A percentile compares a stretch with the other conserved stretches of the same genome.
Evolutionary conservation across 352 stramenopile species (phyloP).

Genomic region (Pythium phragmiticola): DNA sequence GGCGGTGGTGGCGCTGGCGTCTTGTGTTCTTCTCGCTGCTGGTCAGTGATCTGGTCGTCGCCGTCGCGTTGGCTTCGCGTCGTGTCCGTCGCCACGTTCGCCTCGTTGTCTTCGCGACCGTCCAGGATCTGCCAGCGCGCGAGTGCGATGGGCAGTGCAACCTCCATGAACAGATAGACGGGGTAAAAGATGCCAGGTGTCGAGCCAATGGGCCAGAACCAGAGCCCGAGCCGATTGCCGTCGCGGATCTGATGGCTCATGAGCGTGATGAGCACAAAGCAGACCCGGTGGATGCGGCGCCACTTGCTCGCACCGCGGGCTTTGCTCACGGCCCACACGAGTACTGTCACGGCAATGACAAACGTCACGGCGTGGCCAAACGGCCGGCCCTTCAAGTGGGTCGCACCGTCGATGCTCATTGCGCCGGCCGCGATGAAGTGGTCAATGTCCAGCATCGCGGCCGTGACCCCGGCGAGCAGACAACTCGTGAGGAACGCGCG

Average conservation of each 20-base stretch:
- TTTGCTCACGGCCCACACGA: conserved; percentile 33
- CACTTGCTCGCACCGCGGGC: conserved; percentile 21
- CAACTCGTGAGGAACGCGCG: conserved; percentile 40
- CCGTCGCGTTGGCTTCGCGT: conserved; percentile 19
- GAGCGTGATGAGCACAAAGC: conserved; percentile 56
- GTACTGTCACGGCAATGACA: conserved; percentile 42
- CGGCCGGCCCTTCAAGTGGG: conserved; percentile 52
- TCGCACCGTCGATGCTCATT: conserved; percentile 53
- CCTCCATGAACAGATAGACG: conserved; percentile 61
- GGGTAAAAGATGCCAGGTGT: conserved; percentile 61
- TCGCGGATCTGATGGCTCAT: conserved; percentile 73
- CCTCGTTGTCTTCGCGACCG: conserved; percentile 14
- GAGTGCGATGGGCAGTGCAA: conserved; percentile 42
- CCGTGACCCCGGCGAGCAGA: conserved; percentile 36
- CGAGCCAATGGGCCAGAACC: conserved; percentile 71
- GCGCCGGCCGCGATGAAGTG: conserved; percentile 70
- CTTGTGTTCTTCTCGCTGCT: conserved; percentile 13
- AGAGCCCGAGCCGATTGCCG: conserved; percentile 56
- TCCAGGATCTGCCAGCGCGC: conserved; percentile 26
- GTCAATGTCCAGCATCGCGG: conserved; percentile 60
- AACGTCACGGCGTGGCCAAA: conserved; percentile 73
- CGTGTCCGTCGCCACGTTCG: conserved; percentile 10
- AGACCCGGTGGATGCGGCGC: conserved; percentile 35
- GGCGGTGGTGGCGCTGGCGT: conserved; percentile 15
- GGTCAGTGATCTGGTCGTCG: conserved; percentile 13